Evolutionary conservation across 345 rosid genomes (phyloP), one percentile per base, ranked within the genome.

Genomic region (Hirschfeldia incana): DNA sequence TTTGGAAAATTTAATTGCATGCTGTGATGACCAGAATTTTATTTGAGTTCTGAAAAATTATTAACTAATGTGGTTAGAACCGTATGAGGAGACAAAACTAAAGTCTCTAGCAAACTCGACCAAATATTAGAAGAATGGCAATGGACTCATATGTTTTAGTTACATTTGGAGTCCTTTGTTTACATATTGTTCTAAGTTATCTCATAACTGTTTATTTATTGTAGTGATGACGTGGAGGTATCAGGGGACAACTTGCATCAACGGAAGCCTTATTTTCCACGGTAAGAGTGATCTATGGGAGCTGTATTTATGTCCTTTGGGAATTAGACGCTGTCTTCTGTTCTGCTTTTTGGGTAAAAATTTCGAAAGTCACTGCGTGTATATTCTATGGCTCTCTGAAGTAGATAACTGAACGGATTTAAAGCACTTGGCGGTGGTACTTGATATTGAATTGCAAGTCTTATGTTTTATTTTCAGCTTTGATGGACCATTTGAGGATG

Each of bases 401-500:
- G n/a, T n/a, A n/a, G n/a, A n/a, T n/a, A n/a, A n/a, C n/a, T n/a
- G n/a, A n/a, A n/a, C n/a, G n/a, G n/a, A n/a, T n/a, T n/a, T n/a
- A n/a, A n/a, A n/a, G 34, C 34, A 69, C 51, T 59, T 57, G 55
- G 75, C 21, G 65, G 9, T 72, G 28, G 32, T 21, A 70, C 71
- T 77, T 76, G 57, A 12, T 67, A 17, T 64, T 62, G 13, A n/a
- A n/a, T n/a, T n/a, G n/a, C n/a, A n/a, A n/a, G n/a, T n/a, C n/a
- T 69, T 80, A 42, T 46, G 69, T 58, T 76, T 73, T 68, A 39
- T 79, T 80, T 87, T 33, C 92, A 94, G 98, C 70, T 94, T 94
- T 80, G 97, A 89, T 68, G 88, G 83, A 79, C 89, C 89, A 57
- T 89, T 94, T 75, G 97, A 90, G 82, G 98, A 94, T 44, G 89